Evolutionary conservation across 129 eudicot species (phyloP), one percentile per base, ranked within the genome.

Genomic region (Flaveria linearis): DNA sequence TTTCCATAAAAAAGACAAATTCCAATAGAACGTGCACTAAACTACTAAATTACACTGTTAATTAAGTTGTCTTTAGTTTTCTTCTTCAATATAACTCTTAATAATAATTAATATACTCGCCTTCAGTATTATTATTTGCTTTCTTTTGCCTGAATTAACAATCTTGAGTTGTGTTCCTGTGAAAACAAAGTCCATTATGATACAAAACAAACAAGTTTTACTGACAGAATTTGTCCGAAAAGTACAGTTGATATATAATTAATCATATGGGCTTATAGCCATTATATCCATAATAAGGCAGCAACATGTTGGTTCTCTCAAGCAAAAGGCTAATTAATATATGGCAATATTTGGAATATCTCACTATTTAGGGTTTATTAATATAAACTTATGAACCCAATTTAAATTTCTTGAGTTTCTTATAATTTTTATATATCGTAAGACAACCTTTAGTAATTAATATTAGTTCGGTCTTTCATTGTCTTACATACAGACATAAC

Each of bases 311-410:
- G 60, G 43, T 72, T 58, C 39, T 69, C 53, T 68, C 47, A 81
- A 36, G 77, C 79, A 67, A 67, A 73, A 67, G 28, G 69, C n/a
- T 73, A 23, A 28, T 25, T 25, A 25, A 68, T 56, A 53, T 28
- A 68, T 68, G 28, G 65, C 30, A 36, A 36, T 36, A 36, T 36
- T 36, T 36, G 41, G 1, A 36, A 36, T 36, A 36, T 36, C 41
- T 36, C 7, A 36, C 5, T 36, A 36, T 36, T 36, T 36, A 5
- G 41, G 41, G 41, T 36, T 36, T 36, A 36, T 36, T 36, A 36
- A 7, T 33, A 33, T 36, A 1, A 36, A 7, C 7, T 36, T 36
- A 36, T 36, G 41, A 36, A 36, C 41, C 41, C 41, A 36, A 36
- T 36, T 36, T 36, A 36, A 7, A 36, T 36, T 4, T 5, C 7